These are phyloP conservation scores for Pythium rishiriense DNA, from an alignment of 352 stramenopile genomes.

Conservation along the genomic window DNA sequence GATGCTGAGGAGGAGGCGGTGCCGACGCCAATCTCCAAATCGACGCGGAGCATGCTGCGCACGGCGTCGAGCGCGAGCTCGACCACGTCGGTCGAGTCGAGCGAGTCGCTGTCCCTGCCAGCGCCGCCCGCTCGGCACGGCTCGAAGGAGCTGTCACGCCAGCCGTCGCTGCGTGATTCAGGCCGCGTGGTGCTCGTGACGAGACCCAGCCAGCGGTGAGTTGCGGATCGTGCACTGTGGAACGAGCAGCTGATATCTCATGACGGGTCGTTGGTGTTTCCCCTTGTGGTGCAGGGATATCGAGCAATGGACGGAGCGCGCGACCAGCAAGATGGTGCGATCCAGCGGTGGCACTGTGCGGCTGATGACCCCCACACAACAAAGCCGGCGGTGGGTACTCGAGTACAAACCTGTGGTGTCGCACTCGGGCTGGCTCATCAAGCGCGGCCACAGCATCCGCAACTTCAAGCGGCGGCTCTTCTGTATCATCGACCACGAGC, in stretches of 20 bases:
- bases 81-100: constrained; percentile 12
- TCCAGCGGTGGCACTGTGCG: constrained; percentile 49
- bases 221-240: not conserved
- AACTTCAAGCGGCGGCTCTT: constrained; percentile 88
- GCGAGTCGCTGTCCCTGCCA: not conserved
- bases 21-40: not conserved
- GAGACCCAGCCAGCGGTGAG: constrained; percentile 63
- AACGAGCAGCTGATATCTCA: constrained; percentile 15
- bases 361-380: constrained; percentile 46
- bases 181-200: constrained; percentile 72
- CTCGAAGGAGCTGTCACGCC: not conserved
- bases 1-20: not conserved
- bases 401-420: constrained; percentile 84
- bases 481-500: constrained; percentile 82
- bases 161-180: constrained; percentile 24
- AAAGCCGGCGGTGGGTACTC: constrained; percentile 68
- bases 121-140: not conserved
- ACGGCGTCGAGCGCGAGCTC: constrained; percentile 19
- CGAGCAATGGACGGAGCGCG: constrained; percentile 78
- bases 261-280: not conserved
- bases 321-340: constrained; percentile 73
- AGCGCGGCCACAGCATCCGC: constrained; percentile 70
- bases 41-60: not conserved
- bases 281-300: no score
- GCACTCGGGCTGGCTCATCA: constrained; percentile 88